These are phyloP conservation scores for Alternaria arbusti DNA, from an alignment of 2,329 filamentous ascomycete species.

Conservation along the genomic window DNA sequence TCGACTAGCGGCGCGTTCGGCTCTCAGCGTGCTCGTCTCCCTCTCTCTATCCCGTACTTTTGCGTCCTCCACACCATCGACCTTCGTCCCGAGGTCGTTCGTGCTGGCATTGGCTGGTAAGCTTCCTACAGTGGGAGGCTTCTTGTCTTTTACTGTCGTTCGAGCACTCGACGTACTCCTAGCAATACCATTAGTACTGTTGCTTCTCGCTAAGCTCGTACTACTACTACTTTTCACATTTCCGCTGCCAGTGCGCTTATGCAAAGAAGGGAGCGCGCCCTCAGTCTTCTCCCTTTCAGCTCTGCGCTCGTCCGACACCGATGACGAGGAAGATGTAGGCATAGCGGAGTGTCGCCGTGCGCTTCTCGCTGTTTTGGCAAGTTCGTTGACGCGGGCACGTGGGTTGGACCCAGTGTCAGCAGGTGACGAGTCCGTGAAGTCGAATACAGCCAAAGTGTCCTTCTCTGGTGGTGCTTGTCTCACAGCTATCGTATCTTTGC, in stretches of 20 bases:
- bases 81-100: slow-evolving; percentile 19
- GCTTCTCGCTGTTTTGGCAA: slow-evolving; percentile 36
- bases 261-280: slow-evolving; percentile 27
- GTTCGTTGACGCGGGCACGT: slow-evolving; percentile 34
- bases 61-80: slow-evolving; percentile 8
- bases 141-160: slow-evolving; percentile 27
- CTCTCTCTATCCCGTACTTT: slow-evolving; percentile 11
- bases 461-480: slow-evolving; percentile 25
- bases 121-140: not conserved
- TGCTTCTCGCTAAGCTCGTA: slow-evolving; percentile 14
- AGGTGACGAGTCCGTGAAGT: slow-evolving; percentile 46
- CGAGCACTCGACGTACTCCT: slow-evolving; percentile 18
- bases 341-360: slow-evolving; percentile 45
- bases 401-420: slow-evolving; percentile 19
- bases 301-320: slow-evolving; percentile 13
- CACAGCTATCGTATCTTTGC: slow-evolving; percentile 6
- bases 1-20: slow-evolving; percentile 48
- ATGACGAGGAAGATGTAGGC: slow-evolving; percentile 19
- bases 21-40: slow-evolving; percentile 32
- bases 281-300: slow-evolving; percentile 21
- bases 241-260: slow-evolving; percentile 37
- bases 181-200: slow-evolving; percentile 15
- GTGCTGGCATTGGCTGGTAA: slow-evolving; percentile 16
- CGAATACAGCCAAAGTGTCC: slow-evolving; percentile 46
- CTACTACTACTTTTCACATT: slow-evolving; percentile 27